Conservation (phyloP, 345 rosid species). For the Syzygium aqueum region DNA sequence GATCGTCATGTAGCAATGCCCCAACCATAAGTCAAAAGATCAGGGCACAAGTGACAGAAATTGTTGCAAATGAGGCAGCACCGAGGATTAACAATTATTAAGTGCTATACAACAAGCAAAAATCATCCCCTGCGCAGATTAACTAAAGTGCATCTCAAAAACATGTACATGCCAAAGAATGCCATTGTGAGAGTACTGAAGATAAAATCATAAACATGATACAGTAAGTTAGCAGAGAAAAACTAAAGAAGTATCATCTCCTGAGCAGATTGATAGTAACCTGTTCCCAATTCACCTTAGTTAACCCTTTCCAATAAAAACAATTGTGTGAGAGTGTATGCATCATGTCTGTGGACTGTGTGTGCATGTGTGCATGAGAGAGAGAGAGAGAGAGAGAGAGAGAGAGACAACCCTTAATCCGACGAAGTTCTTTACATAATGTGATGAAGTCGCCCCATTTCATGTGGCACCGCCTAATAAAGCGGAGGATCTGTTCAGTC, state of each 20-base stretch:
- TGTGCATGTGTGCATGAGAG: neutral
- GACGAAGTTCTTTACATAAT: conserved; percentile 93
- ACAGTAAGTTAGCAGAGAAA: neutral
- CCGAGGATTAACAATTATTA: neutral
- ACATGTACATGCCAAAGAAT: neutral
- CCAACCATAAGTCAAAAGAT: neutral
- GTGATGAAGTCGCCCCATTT: conserved; percentile 99
- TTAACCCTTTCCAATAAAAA: neutral
- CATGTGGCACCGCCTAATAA: conserved; percentile 99
- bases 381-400: neutral
- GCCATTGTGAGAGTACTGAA: neutral
- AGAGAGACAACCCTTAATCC: conserved; percentile 68
- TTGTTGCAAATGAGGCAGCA: neutral
- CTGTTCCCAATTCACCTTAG: neutral
- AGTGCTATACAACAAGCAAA: neutral
- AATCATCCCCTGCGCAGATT: neutral
- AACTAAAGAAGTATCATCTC: neutral
- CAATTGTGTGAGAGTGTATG: neutral
- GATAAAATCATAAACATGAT: neutral
- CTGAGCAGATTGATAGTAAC: neutral
- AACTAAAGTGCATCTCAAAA: neutral
- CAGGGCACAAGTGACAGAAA: neutral
- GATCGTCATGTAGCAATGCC: neutral
- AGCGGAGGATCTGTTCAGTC: conserved; percentile 95
- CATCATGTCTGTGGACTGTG: neutral